phyloP scores from a whole-genome alignment of 148 eudicot species.

The Talinum fruticosum region DNA sequence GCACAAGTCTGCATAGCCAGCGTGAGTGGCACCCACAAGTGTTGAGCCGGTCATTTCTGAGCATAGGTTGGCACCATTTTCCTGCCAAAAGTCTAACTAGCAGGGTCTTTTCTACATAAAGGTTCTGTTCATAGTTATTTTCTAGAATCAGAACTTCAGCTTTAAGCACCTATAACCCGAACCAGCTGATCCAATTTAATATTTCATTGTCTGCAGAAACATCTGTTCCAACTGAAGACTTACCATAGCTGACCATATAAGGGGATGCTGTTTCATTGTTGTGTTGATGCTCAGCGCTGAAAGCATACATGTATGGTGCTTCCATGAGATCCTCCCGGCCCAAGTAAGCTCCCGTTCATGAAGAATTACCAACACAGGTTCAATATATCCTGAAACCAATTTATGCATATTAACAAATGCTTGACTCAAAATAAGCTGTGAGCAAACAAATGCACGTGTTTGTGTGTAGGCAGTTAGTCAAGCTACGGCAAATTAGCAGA shows the following conservation, averaged over 20 bases:
- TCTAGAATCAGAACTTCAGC: neutral
- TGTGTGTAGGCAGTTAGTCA: neutral
- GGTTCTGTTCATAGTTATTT: neutral
- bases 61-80: neutral
- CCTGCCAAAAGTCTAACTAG: neutral
- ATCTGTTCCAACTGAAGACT: slow-evolving; percentile 21
- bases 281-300: slow-evolving; percentile 94
- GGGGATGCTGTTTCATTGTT: slow-evolving; percentile 88
- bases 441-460: neutral
- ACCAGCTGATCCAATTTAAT: neutral
- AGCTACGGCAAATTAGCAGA: neutral
- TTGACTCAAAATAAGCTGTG: neutral
- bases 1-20: no score
- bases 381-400: slow-evolving; percentile 70
- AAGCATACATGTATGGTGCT: slow-evolving; percentile 88
- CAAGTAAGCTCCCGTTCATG: slow-evolving; percentile 93
- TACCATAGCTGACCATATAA: slow-evolving; percentile 95
- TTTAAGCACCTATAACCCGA: neutral
- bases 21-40: no score
- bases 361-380: slow-evolving; percentile 91
- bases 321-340: slow-evolving; percentile 93
- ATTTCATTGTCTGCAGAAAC: neutral
- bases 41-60: neutral
- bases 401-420: slow-evolving; percentile 4
- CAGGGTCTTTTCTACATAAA: neutral